Evolutionary conservation across 768 basidiomycete species (phyloP).

Genomic region (Termitomyces sp.): DNA sequence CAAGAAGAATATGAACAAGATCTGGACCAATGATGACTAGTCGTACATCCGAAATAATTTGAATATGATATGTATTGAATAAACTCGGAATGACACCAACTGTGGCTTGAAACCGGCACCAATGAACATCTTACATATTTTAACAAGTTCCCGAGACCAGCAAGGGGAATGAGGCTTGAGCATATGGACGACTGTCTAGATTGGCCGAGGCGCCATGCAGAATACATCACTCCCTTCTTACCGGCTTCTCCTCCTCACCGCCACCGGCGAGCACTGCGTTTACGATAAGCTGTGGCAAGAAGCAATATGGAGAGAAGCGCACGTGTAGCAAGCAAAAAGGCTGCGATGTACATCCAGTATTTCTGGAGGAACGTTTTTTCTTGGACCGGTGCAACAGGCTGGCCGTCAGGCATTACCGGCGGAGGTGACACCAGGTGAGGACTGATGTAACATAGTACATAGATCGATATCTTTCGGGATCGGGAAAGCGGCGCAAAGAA

Average conservation of each 20-base stretch:
- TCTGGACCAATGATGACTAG: conserved; percentile 52
- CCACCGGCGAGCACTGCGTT: conserved; percentile 25
- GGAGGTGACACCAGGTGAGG: conserved; percentile 66
- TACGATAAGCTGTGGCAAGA: neutral
- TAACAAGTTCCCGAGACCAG: neutral
- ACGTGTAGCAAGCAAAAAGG: conserved; percentile 54
- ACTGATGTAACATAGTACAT: conserved; percentile 31
- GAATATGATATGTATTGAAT: conserved; percentile 17
- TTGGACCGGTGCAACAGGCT: conserved; percentile 48
- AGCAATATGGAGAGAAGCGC: conserved; percentile 21
- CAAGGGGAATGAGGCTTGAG: neutral
- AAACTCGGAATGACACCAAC: neutral
- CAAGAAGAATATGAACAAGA: conserved; percentile 60
- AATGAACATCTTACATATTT: neutral
- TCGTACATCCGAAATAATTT: neutral
- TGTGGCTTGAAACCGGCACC: neutral
- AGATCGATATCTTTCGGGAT: neutral
- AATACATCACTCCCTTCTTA: conserved; percentile 8
- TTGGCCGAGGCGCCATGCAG: neutral
- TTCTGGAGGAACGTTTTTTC: conserved; percentile 84
- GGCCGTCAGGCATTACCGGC: conserved; percentile 59
- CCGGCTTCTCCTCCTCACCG: conserved; percentile 32
- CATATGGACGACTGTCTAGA: neutral
- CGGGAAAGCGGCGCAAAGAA: conserved; percentile 6
- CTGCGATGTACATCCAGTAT: conserved; percentile 83